Percentiles rank a stretch among this genome's conserved stretches.
Conservation (phyloP, 2,329 filamentous ascomycete genomes). For the Cladosporium sphaerospermum region DNA sequence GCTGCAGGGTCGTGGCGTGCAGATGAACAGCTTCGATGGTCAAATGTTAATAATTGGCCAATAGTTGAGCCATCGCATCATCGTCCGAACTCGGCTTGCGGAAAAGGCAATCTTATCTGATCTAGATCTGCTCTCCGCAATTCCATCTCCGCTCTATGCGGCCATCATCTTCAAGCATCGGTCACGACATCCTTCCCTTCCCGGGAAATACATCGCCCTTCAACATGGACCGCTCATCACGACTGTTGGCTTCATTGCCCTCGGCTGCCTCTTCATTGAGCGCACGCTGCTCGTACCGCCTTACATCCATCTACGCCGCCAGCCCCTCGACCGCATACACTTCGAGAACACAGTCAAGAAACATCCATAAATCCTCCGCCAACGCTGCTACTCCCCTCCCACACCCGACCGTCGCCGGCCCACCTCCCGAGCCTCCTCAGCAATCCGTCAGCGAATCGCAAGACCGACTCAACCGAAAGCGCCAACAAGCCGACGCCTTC, state of each 20-base stretch:
- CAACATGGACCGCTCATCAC: slow-evolving; percentile 7
- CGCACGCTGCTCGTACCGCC: slow-evolving; percentile 18
- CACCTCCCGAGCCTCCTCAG: slow-evolving; percentile 52
- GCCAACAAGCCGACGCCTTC: slow-evolving; percentile 46
- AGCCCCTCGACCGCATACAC: neutral
- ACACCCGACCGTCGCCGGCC: slow-evolving; percentile 52
- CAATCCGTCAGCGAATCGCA: slow-evolving; percentile 43
- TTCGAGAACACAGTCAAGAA: slow-evolving; percentile 19
- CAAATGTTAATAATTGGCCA: too few species aligned
- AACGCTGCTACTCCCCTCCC: slow-evolving; percentile 51
- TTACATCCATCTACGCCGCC: slow-evolving; percentile 11
- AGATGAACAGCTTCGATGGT: neutral
- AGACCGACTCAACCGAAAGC: slow-evolving; percentile 43
- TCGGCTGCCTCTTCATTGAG: slow-evolving; percentile 29
- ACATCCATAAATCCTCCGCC: slow-evolving; percentile 37
- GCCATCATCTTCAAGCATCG: neutral
- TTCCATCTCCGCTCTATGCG: neutral
- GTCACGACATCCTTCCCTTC: neutral
- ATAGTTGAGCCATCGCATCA: neutral
- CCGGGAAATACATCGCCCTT: neutral
- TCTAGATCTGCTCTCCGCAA: neutral
- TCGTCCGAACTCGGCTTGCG: slow-evolving; percentile 3
- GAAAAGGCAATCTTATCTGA: neutral
- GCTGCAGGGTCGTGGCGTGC: slow-evolving; percentile 2
- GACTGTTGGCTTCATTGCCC: slow-evolving; percentile 12